These are phyloP conservation scores for Cladosporium sp. DNA, from an alignment of 2,329 filamentous ascomycete genomes.

Conservation along the genomic window DNA sequence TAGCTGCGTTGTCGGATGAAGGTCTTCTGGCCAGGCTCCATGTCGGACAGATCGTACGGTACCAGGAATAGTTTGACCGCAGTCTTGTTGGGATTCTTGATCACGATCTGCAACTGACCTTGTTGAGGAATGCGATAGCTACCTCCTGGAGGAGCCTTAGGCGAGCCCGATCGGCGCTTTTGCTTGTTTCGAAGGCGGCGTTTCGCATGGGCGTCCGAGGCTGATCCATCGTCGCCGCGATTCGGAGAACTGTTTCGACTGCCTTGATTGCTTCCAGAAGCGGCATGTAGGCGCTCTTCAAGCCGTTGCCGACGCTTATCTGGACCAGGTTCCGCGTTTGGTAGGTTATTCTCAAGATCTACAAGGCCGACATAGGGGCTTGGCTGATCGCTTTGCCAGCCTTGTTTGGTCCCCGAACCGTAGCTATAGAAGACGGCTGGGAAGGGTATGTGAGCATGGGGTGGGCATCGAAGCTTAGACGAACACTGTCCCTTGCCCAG, in stretches of 20 bases:
- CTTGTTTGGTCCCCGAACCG: slow-evolving; percentile 57
- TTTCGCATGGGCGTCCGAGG: slow-evolving; percentile 20
- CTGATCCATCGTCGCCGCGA: slow-evolving; percentile 18
- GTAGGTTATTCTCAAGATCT: slow-evolving; percentile 76
- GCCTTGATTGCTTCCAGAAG: slow-evolving; percentile 20
- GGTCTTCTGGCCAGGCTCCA: slow-evolving; percentile 91
- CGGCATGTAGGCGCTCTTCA: slow-evolving; percentile 20
- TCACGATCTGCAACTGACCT: slow-evolving; percentile 90
- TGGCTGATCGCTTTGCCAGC: slow-evolving; percentile 63
- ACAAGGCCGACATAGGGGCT: slow-evolving; percentile 94
- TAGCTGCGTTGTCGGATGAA: slow-evolving; percentile 94
- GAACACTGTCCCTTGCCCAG: slow-evolving; percentile 86
- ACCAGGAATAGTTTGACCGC: slow-evolving; percentile 93
- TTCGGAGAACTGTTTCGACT: slow-evolving; percentile 25
- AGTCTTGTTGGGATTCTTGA: slow-evolving; percentile 98
- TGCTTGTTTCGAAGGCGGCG: slow-evolving; percentile 41
- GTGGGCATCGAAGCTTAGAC: slow-evolving; percentile 72
- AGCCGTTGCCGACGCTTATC: slow-evolving; percentile 29
- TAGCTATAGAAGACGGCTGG: slow-evolving; percentile 97
- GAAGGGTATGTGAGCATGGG: slow-evolving; percentile 85
- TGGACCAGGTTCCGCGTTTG: slow-evolving; percentile 25
- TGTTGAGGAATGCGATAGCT: slow-evolving; percentile 91
- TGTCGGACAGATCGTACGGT: slow-evolving; percentile 84
- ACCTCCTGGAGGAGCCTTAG: slow-evolving; percentile 71
- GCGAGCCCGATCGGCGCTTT: slow-evolving; percentile 50